Conservation (phyloP, 2,329 filamentous ascomycete species). For the Dendryphion nanum region DNA sequence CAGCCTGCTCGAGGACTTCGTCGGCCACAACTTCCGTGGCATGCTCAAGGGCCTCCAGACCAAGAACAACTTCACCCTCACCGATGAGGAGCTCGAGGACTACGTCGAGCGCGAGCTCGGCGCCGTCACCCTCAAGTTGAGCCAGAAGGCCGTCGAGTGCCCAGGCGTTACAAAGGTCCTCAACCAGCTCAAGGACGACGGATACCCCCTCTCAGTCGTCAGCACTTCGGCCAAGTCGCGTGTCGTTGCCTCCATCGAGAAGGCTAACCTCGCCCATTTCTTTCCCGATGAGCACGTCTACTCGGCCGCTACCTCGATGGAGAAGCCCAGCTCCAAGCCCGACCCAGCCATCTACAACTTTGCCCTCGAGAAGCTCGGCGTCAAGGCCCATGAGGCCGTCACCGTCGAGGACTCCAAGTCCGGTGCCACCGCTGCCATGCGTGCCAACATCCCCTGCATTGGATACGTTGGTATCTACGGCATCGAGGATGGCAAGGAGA, state of each 20-base stretch:
- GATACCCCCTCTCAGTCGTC: conserved; percentile 77
- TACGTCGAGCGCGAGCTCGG: conserved; percentile 80
- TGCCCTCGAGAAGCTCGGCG: conserved; percentile 71
- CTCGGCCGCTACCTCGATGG: conserved; percentile 76
- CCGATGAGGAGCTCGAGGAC: conserved; percentile 64
- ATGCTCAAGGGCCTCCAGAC: conserved; percentile 78
- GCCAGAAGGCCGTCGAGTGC: conserved; percentile 66
- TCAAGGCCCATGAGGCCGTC: conserved; percentile 68
- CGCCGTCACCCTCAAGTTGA: conserved; percentile 77
- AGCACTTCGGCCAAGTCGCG: conserved; percentile 76
- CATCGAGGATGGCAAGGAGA: conserved; percentile 42
- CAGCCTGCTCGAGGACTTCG: conserved; percentile 79
- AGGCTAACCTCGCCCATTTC: conserved; percentile 76
- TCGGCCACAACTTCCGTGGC: conserved; percentile 91
- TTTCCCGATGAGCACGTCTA: conserved; percentile 75
- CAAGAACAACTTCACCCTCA: conserved; percentile 72
- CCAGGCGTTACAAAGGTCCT: conserved; percentile 67
- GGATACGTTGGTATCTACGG: conserved; percentile 73
- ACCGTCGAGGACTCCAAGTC: conserved; percentile 89
- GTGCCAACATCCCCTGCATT: conserved; percentile 76
- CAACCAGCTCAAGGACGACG: conserved; percentile 60
- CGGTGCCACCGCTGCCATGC: conserved; percentile 72
- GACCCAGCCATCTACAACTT: conserved; percentile 85
- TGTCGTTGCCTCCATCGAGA: conserved; percentile 74
- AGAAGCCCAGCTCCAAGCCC: conserved; percentile 82